These are phyloP conservation scores for Chrysosporium queenslandicum DNA, from an alignment of 2,329 filamentous ascomycete species.

Conservation along the genomic window DNA sequence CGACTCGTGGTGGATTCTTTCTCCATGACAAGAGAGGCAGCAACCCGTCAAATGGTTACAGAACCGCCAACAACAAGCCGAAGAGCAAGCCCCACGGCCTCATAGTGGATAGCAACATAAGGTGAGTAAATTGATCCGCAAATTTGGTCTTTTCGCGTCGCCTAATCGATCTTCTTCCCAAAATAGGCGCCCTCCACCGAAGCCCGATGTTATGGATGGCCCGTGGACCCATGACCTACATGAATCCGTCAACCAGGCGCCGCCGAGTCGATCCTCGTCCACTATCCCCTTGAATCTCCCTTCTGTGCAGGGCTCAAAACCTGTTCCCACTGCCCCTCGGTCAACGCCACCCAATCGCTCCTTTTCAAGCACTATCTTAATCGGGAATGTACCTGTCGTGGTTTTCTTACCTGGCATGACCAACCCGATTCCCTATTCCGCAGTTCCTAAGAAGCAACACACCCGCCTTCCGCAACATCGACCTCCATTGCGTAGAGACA, in stretches of 20 bases:
- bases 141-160: neutral
- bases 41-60: conserved; percentile 68
- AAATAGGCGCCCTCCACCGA: conserved; percentile 33
- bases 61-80: conserved; percentile 43
- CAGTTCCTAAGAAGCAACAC: conserved; percentile 76
- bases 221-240: conserved; percentile 95
- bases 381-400: conserved; percentile 76
- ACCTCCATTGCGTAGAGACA: conserved; percentile 86
- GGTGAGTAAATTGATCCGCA: conserved; percentile 28
- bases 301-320: conserved; percentile 27
- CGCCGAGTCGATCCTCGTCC: conserved; percentile 24
- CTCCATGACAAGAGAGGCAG: conserved; percentile 86
- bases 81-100: conserved; percentile 48
- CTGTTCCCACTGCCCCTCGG: conserved; percentile 42
- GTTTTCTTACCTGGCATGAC: conserved; percentile 70
- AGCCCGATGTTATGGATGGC: conserved; percentile 51
- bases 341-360: conserved; percentile 59
- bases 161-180: conserved; percentile 9
- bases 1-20: conserved; percentile 89
- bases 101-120: conserved; percentile 36
- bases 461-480: conserved; percentile 90
- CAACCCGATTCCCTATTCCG: conserved; percentile 58
- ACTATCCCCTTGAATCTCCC: conserved; percentile 22
- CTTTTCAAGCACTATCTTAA: conserved; percentile 71
- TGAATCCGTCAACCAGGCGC: conserved; percentile 47